Base-by-base conservation (phyloP, 805 yeast genomes). In the Metschnikowia gruessii region DNA sequence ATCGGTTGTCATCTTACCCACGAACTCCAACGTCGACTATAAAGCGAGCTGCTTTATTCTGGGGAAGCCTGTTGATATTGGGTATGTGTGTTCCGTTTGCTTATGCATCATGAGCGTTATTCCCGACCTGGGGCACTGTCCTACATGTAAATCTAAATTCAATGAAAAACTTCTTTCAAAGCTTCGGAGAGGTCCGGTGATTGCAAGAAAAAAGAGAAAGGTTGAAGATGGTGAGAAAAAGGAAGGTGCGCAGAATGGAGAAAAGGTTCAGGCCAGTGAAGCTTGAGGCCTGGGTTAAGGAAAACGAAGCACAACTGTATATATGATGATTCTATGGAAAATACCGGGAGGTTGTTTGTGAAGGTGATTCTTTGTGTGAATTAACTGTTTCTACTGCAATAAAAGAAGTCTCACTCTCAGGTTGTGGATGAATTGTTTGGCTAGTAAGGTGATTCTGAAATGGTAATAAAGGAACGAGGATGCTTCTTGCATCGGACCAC, bases 31-130 rank as follows among this genome's bases (percentile, higher is more conserved):
- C 50, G 94, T 94, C 21, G 96, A 94, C 66, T 94, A 94, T 64
- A 73, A 96, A 50, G 97, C 99, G 1, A 89, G 96, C 15, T 94
- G 99, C 65, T 92, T 89, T 59, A 68, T 89, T 29, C 89, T 97
- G 0, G 91, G 92, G n/a, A 80, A 82, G 56, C 84, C 91, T 3
- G 92, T 94, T 10, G 97, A 94, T 55, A 77, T 92, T 35, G 99
- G 98, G 0, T 91, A 80, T 57, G 97, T 94, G 4, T 94, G 99
- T 65, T 84, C 95, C 18, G 97, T 94, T 21, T 94, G 99, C 62
- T 69, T 92, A 16, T 91, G 97, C 60, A 87, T 72, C 15, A 68
- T 85, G 65, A 85, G 92, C 54, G 56, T 76, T 30, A 75, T 86
- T 1, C 97, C 97, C 0, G 76, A 73, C 0, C 72, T 73, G 36